These are phyloP conservation scores for Daedalea quercina DNA, from an alignment of 768 basidiomycete genomes.

Conservation along the genomic window DNA sequence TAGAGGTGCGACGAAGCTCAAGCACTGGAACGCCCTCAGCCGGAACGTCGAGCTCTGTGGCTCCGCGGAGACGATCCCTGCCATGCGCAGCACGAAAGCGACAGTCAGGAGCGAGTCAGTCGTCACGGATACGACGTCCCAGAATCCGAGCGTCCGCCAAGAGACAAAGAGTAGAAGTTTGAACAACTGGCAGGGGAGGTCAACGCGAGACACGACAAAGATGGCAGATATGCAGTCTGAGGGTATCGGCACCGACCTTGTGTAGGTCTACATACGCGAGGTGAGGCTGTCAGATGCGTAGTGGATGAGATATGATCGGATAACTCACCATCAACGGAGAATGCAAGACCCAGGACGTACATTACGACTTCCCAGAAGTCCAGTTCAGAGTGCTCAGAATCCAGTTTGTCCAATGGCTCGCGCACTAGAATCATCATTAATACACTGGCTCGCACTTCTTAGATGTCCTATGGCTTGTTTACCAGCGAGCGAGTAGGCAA, in stretches of 20 bases:
- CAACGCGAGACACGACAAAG: not conserved
- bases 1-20: conserved; percentile 83
- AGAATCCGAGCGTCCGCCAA: conserved; percentile 77
- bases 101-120: conserved; percentile 68
- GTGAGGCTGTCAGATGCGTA: not conserved
- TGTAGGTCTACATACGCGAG: conserved; percentile 35
- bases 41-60: conserved; percentile 34
- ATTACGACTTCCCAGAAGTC: conserved; percentile 79
- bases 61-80: conserved; percentile 37
- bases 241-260: conserved; percentile 33
- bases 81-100: conserved; percentile 70
- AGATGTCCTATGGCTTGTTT: too few relatives aligned
- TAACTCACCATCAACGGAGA: conserved; percentile 69
- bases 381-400: conserved; percentile 44
- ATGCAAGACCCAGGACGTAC: conserved; percentile 74
- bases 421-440: conserved; percentile 39
- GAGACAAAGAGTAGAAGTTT: conserved; percentile 70
- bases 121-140: conserved; percentile 61
- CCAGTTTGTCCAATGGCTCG: conserved; percentile 69
- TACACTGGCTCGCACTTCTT: too few relatives aligned
- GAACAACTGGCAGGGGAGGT: conserved; percentile 41
- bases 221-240: not conserved
- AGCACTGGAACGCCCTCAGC: conserved; percentile 76
- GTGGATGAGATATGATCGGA: not conserved
- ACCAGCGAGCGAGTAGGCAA: conserved; percentile 83